These are phyloP conservation scores for Falciphora oryzae DNA, from an alignment of 2,329 filamentous ascomycete genomes.

Conservation along the genomic window DNA sequence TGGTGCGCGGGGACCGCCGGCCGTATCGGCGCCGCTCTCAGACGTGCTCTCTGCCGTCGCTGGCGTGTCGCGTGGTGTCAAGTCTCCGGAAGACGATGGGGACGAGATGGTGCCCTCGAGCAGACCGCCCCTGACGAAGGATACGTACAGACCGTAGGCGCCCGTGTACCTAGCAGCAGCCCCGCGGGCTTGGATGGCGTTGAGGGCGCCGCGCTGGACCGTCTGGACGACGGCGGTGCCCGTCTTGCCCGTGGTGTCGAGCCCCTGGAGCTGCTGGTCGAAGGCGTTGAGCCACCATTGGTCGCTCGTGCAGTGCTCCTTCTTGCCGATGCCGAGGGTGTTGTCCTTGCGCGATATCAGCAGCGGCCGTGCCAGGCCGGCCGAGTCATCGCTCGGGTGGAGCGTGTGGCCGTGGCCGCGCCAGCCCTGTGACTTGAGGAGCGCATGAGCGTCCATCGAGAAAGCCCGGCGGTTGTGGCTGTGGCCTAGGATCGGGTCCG, in stretches of 20 bases:
- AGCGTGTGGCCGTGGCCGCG: constrained; percentile 82
- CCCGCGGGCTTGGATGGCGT: constrained; percentile 45
- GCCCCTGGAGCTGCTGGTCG: constrained; percentile 78
- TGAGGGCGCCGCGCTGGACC: constrained; percentile 44
- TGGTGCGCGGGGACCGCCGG: neutral
- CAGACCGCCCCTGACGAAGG: constrained; percentile 77
- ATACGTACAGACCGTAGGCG: constrained; percentile 65
- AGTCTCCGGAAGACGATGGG: constrained; percentile 17
- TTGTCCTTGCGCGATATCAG: constrained; percentile 79
- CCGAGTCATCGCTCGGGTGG: constrained; percentile 64
- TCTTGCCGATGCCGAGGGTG: constrained; percentile 74
- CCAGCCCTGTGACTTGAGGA: constrained; percentile 85
- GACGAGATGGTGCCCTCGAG: constrained; percentile 62
- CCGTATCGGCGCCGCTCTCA: constrained; percentile 22
- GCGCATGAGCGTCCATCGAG: constrained; percentile 75
- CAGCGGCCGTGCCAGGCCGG: constrained; percentile 77
- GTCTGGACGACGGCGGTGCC: constrained; percentile 50
- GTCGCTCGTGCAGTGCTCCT: constrained; percentile 61
- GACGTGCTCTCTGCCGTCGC: constrained; percentile 23
- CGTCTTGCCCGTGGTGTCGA: constrained; percentile 55
- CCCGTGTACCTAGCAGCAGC: constrained; percentile 51
- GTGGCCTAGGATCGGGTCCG: neutral
- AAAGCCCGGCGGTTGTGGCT: neutral
- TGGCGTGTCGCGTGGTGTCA: constrained; percentile 16
- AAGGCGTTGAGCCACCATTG: constrained; percentile 98